These are phyloP conservation scores for Colletotrichum sp. DNA, from an alignment of 2,329 filamentous ascomycete species.

Conservation along the genomic window DNA sequence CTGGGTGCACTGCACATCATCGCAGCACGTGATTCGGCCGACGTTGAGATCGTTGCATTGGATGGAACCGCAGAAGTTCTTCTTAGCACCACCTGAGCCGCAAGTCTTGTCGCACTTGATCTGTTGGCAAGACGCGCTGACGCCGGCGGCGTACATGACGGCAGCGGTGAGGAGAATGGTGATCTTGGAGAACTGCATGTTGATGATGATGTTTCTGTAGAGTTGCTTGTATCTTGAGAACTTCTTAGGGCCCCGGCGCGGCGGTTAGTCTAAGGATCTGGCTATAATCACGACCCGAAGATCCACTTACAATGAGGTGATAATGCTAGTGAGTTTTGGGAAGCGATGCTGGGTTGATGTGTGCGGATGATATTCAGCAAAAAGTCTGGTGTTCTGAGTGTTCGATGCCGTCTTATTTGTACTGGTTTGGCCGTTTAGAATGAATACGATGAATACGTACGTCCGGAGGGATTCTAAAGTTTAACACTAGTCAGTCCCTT, in stretches of 20 bases:
- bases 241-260: neutral
- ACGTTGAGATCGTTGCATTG: neutral
- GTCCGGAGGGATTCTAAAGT: neutral
- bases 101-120: neutral
- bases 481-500: neutral
- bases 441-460: neutral
- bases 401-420: neutral
- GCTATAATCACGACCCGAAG: neutral
- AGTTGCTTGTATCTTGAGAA: neutral
- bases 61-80: neutral
- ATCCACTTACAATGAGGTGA: neutral
- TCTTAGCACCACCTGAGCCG: neutral
- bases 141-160: neutral
- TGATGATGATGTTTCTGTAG: neutral
- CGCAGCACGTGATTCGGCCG: neutral
- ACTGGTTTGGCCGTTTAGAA: neutral
- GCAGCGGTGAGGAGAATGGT: neutral
- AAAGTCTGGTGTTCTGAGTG: neutral
- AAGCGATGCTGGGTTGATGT: neutral
- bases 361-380: neutral
- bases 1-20: neutral
- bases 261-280: neutral
- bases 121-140: neutral
- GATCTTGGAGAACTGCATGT: neutral
- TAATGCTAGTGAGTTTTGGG: neutral